A percentile compares a stretch with the other conserved stretches of the same genome.
Evolutionary conservation across 768 basidiomycete species (phyloP).

Genomic region (Pleurotus cornucopiae): DNA sequence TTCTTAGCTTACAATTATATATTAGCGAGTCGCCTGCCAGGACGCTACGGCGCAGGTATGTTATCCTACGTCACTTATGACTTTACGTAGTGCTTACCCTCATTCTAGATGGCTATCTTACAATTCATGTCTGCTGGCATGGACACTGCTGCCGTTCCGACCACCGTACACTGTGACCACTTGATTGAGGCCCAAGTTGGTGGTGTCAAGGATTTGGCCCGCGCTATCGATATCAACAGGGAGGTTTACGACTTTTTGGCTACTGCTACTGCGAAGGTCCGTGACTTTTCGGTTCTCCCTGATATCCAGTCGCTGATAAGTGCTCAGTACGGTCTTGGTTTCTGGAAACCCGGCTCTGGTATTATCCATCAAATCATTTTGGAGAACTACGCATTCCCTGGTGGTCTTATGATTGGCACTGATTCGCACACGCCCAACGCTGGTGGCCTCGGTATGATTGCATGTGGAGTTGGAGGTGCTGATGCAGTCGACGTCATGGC

Average conservation of each 20-base stretch:
- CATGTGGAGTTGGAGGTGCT: slow-evolving; percentile 98
- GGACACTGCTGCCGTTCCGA: slow-evolving; percentile 95
- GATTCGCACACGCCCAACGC: slow-evolving; percentile 99
- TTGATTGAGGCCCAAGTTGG: slow-evolving; percentile 97
- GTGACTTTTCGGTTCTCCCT: slow-evolving; percentile 11
- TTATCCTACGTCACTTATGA: slow-evolving; percentile 16
- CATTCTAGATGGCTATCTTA: slow-evolving; percentile 87
- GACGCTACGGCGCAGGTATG: slow-evolving; percentile 84
- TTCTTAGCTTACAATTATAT: slow-evolving; percentile 8
- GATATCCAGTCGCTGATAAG: not conserved
- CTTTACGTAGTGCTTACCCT: slow-evolving; percentile 24
- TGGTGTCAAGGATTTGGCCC: slow-evolving; percentile 88
- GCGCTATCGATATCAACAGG: slow-evolving; percentile 91
- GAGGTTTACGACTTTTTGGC: slow-evolving; percentile 99
- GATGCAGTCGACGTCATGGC: slow-evolving; percentile 99
- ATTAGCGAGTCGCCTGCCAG: slow-evolving; percentile 83
- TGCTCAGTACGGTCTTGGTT: slow-evolving; percentile 89
- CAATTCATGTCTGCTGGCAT: slow-evolving; percentile 99
- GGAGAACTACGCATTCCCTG: slow-evolving; percentile 99
- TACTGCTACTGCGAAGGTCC: slow-evolving; percentile 88
- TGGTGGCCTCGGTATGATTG: slow-evolving; percentile 98
- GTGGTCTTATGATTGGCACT: slow-evolving; percentile 99
- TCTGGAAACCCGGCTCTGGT: slow-evolving; percentile 99
- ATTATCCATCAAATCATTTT: slow-evolving; percentile 99
- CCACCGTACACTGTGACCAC: slow-evolving; percentile 99